Percentiles rank a stretch among this genome's conserved stretches.
These are phyloP conservation scores for Papilionanthe hybrid DNA, from an alignment of 116 monocot genomes.

Conservation along the genomic window DNA sequence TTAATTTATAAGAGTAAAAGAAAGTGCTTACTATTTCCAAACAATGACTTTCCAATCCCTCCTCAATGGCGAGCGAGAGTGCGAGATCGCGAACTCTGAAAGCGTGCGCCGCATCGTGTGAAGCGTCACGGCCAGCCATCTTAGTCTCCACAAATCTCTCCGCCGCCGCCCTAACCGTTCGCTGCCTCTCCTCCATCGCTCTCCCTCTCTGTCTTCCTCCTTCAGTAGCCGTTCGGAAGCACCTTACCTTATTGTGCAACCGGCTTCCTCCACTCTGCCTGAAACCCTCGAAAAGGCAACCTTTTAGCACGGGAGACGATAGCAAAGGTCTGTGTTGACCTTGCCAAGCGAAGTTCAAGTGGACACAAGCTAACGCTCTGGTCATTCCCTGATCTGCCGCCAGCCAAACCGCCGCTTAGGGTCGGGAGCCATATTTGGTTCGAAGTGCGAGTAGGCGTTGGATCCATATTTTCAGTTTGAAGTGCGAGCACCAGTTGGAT, in stretches of 20 bases:
- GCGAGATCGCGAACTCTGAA: conserved; percentile 84
- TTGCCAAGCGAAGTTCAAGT: too few species aligned
- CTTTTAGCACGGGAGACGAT: too few species aligned
- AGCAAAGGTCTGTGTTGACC: too few species aligned
- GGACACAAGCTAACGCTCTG: too few species aligned
- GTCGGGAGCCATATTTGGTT: too few species aligned
- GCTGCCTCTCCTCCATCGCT: conserved; percentile 17
- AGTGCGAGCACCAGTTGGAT: too few species aligned
- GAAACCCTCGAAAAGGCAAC: too few species aligned
- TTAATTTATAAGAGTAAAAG: not conserved
- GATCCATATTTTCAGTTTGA: too few species aligned
- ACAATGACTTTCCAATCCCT: conserved; percentile 34
- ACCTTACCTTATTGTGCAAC: not conserved
- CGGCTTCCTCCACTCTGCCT: too few species aligned
- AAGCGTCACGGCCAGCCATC: conserved; percentile 78
- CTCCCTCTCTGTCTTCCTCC: not conserved
- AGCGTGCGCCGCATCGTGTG: conserved; percentile 88
- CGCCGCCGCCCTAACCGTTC: conserved; percentile 36
- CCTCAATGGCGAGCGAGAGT: conserved; percentile 75
- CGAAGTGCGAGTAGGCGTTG: too few species aligned
- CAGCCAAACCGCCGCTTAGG: too few species aligned
- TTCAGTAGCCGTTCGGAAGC: not conserved
- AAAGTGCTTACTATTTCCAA: conserved; percentile 48
- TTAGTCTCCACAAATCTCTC: conserved; percentile 59
- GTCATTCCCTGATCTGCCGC: too few species aligned